Evolutionary conservation across 495 filamentous ascomycete species (phyloP), one percentile per base, ranked within the genome.

Genomic region (Ascobolus immersus): DNA sequence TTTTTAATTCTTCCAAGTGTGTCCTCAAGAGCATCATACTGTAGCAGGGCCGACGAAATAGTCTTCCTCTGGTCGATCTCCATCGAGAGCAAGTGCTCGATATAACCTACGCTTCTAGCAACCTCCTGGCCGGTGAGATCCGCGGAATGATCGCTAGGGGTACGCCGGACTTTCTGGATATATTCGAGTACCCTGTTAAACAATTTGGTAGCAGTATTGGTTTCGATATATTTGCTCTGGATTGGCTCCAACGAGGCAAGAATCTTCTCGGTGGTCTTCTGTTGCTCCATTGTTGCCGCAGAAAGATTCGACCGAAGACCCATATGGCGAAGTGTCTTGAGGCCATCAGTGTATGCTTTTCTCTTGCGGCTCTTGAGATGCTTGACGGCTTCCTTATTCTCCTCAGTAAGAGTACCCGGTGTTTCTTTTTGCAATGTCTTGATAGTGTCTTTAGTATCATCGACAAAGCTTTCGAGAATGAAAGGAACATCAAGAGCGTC

Each of bases 351-450:
- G 40, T 84, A 86, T 10, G 92, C 66, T 42, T 75, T 80, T n/a
- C 78, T 70, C 53, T 99, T 99, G 35, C 76, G 62, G 0, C 67
- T 65, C 55, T 91, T 92, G 38, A 94, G 64, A 52, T 93, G 77
- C 43, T 77, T 76, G 21, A 92, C 67, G 5, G 61, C 39, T 2
- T 71, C 62, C 43, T 77, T 79, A 45, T 81, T 92, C 4, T 91
- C 79, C 17, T 82, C 73, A 0, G 64, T 91, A 17, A 82, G 48
- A 3, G 58, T 59, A 5, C 64, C 53, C 3, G 84, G 89, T 0
- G 82, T 99, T 37, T 75, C 70, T 33, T 73, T 74, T 44, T 73
- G 71, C 43, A 93, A 64, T 19, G 71, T 61, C 7, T 62, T 57
- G 28, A 81, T 77, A 2, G 62, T 65, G 1, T 68, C 60, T 30